These are phyloP conservation scores for Lentinula guzmanii DNA, from an alignment of 768 basidiomycete species.

Conservation along the genomic window DNA sequence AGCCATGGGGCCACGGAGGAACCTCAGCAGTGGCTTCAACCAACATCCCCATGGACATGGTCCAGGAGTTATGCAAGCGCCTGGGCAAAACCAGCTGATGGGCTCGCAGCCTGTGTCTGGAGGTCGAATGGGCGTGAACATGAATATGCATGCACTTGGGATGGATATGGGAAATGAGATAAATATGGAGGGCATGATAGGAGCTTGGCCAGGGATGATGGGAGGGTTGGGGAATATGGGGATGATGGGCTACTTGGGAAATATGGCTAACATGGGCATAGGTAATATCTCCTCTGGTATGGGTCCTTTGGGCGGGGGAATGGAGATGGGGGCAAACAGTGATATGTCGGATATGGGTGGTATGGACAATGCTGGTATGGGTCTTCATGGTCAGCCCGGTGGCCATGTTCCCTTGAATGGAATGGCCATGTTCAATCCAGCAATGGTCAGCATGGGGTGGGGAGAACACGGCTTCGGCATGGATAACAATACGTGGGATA, in stretches of 20 bases:
- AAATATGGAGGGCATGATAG: conserved; percentile 12
- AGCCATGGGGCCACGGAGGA: conserved; percentile 10
- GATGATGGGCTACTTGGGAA: neutral
- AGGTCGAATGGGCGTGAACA: conserved; percentile 9
- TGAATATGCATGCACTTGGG: conserved; percentile 1
- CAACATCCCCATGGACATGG: neutral
- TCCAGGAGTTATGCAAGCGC: neutral
- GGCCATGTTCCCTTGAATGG: neutral
- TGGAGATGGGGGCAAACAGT: conserved; percentile 15
- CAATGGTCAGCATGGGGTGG: conserved; percentile 1
- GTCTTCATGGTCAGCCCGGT: neutral
- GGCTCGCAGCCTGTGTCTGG: neutral
- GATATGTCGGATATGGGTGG: conserved; percentile 11
- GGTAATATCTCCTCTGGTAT: conserved; percentile 3
- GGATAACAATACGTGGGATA: conserved; percentile 2
- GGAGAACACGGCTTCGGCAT: conserved; percentile 4
- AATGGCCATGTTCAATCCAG: conserved; percentile 2
- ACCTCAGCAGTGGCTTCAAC: conserved; percentile 3
- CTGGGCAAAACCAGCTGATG: conserved; percentile 16
- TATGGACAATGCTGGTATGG: neutral
- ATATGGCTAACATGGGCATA: neutral
- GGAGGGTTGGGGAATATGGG: conserved; percentile 1
- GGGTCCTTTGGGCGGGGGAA: conserved; percentile 8
- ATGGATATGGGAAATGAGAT: conserved; percentile 11
- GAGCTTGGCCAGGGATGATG: neutral